phyloP scores from a whole-genome alignment of 345 rosid species.

The Passiflora organensis region DNA sequence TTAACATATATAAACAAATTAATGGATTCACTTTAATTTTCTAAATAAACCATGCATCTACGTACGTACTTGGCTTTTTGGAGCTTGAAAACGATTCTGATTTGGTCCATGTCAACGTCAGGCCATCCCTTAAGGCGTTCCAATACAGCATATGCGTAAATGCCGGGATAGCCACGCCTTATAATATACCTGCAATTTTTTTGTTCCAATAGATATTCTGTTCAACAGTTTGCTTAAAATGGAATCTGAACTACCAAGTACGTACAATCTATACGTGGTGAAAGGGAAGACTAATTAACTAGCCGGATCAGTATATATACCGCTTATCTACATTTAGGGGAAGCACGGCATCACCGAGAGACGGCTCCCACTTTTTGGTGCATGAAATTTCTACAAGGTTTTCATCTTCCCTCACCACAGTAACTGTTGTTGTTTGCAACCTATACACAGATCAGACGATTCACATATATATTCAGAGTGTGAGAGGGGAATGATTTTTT shows the following conservation, averaged over 20 bases:
- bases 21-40: not conserved
- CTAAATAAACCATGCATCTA: too few relatives aligned
- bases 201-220: too few relatives aligned
- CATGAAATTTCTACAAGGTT: slow-evolving; percentile 24
- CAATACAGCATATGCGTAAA: slow-evolving; percentile 61
- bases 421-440: slow-evolving; percentile 9
- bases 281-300: not conserved
- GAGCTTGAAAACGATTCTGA: slow-evolving; percentile 78
- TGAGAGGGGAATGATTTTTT: too few relatives aligned
- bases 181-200: slow-evolving; percentile 63
- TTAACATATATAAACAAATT: too few relatives aligned
- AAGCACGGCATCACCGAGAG: slow-evolving; percentile 27
- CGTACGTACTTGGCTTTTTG: slow-evolving; percentile 50
- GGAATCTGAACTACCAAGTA: too few relatives aligned
- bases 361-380: slow-evolving; percentile 37
- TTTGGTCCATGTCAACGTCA: slow-evolving; percentile 79
- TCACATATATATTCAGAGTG: too few relatives aligned
- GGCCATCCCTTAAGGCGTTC: slow-evolving; percentile 79
- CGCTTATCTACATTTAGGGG: slow-evolving; percentile 88
- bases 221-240: too few relatives aligned
- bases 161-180: slow-evolving; percentile 60
- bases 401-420: slow-evolving; percentile 12
- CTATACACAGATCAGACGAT: not conserved
- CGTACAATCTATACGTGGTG: too few relatives aligned
- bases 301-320: too few relatives aligned